Evolutionary conservation across 2,329 filamentous ascomycete genomes (phyloP), one percentile per base, ranked within the genome.

Genomic region (Sphaerostilbella broomeana): DNA sequence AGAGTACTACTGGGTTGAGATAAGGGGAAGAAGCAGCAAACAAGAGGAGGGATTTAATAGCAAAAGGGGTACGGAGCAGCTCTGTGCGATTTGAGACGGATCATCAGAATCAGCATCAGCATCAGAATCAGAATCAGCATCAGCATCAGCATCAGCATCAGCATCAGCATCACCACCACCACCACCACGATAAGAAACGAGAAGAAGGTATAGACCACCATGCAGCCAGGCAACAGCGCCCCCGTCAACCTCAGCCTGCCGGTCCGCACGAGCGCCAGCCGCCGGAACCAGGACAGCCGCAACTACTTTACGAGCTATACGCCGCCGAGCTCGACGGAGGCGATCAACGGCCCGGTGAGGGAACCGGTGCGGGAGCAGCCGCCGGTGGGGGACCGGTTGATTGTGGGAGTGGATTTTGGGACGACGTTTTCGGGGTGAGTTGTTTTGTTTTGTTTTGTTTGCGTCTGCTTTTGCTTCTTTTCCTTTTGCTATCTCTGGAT

Each of bases 401-500:
- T 88, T 50, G 82, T 89, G 22, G 85, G 84, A 6, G 77, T 89
- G 6, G 85, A 89, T 58, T 89, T 89, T 64, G 85, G 85, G 11
- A 89, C 85, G n/a, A 89, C 84, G 2, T 89, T 86, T 56, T 86
- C 80, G 29, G 84, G 83, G 77, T 82, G 62, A 65, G 38, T 42
- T 12, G 12, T 20, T 24, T 34, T 6, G 21, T 28, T 25, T 19
- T 39, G 33, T 13, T 11, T 19, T 10, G 22, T 12, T 37, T n/a
- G 21, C 31, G 15, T 11, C 15, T 15, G 4, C 15, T 6, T 17
- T 17, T 16, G 10, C 12, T 17, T 31, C 28, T 17, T 6, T 10
- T 31, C 28, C 11, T 8, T 25, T 25, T n/a, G n/a, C 22, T 25
- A 9, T 3, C 22, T 9, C 3, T 25, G 12, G 19, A 9, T 19